Evolutionary conservation across 768 basidiomycete genomes (phyloP).

Genomic region (Naganishia kalamii): DNA sequence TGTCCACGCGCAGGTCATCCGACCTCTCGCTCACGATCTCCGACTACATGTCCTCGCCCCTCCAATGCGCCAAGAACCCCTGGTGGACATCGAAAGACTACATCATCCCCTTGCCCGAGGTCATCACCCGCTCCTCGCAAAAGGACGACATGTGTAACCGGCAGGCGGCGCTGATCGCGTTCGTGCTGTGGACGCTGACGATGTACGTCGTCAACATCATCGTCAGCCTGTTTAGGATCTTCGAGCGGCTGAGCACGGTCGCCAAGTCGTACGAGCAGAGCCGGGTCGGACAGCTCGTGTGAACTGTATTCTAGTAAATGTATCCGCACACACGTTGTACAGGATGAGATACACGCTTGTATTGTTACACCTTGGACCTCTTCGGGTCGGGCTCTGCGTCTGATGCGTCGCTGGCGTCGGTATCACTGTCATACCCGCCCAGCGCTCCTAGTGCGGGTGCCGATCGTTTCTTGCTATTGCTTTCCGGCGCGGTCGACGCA

Average conservation of each 20-base stretch:
- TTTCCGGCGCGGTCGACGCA: background rate
- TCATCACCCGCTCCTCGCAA: constrained; percentile 25
- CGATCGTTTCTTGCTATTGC: background rate
- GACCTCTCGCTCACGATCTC: constrained; percentile 36
- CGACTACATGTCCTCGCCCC: constrained; percentile 43
- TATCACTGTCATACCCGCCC: constrained; percentile 2
- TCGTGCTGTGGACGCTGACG: constrained; percentile 31
- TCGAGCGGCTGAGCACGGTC: constrained; percentile 29
- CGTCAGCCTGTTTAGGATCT: constrained; percentile 42
- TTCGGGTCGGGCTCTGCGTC: background rate
- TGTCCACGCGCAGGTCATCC: constrained; percentile 18
- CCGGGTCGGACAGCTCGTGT: constrained; percentile 9
- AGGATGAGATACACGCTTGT: background rate
- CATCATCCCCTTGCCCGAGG: constrained; percentile 31
- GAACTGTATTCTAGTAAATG: background rate
- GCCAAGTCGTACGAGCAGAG: constrained; percentile 22
- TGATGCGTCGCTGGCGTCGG: background rate
- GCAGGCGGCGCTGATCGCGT: constrained; percentile 37
- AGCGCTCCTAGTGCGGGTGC: background rate
- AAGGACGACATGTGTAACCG: constrained; percentile 33
- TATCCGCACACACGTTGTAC: constrained; percentile 7
- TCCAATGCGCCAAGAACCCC: constrained; percentile 35
- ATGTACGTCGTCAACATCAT: constrained; percentile 43
- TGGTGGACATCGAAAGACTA: constrained; percentile 37
- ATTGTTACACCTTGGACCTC: background rate